Percentiles rank a stretch among this genome's conserved stretches.
phyloP scores from a whole-genome alignment of 176 grass and related monocot species.

The Juncus effusus region DNA sequence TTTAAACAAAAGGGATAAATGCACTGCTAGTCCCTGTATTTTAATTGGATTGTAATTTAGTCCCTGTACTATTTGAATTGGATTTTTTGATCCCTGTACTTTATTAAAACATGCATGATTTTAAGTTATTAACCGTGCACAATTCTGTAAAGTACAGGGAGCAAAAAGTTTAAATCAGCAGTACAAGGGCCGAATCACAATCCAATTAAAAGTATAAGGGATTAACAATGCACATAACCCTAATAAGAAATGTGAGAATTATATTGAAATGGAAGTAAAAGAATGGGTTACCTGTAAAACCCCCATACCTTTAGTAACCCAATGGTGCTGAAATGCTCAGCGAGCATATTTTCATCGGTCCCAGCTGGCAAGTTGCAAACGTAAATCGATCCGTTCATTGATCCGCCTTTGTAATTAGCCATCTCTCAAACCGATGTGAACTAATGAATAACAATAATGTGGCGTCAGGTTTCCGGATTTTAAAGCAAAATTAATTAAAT shows the following conservation, averaged over 20 bases:
- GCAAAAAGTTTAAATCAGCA: no score
- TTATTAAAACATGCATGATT: no score
- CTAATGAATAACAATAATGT: background rate
- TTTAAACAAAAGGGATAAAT: no score
- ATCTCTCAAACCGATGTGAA: conserved; percentile 28
- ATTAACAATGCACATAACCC: background rate
- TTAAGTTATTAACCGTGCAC: no score
- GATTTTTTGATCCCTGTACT: no score
- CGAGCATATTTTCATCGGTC: conserved; percentile 91
- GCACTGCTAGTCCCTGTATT: no score
- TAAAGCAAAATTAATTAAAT: no score
- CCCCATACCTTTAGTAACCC: conserved; percentile 97
- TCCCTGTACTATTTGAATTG: no score
- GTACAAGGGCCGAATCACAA: no score
- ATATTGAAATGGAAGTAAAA: background rate
- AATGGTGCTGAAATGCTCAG: conserved; percentile 97
- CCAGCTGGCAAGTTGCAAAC: conserved; percentile 86
- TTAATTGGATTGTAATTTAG: no score
- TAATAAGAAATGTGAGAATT: background rate
- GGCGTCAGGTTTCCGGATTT: no score
- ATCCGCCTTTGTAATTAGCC: conserved; percentile 41
- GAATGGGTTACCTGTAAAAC: conserved; percentile 51
- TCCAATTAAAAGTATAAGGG: background rate
- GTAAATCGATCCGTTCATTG: conserved; percentile 69
- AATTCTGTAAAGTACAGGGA: no score